A percentile compares a stretch with the other conserved stretches of the same genome.
phyloP scores from a whole-genome alignment of 345 rosid species.

The Lenwebbia sp. region DNA sequence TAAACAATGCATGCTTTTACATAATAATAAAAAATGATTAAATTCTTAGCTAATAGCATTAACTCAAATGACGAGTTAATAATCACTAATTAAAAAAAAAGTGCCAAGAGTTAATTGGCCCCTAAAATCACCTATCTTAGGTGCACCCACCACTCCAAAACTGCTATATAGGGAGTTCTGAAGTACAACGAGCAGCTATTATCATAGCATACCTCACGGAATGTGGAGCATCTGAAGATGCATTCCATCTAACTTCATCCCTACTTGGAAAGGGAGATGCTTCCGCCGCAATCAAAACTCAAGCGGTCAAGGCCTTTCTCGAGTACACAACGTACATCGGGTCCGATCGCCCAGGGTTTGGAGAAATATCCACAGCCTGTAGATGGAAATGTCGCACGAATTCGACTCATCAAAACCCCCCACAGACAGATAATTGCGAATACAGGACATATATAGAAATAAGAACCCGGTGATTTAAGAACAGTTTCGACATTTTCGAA shows the following conservation, averaged over 20 bases:
- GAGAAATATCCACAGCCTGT: conserved; percentile 93
- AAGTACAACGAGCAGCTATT: neutral
- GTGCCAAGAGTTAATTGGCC: neutral
- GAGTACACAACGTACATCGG: conserved; percentile 90
- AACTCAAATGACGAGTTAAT: neutral
- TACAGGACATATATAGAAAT: neutral
- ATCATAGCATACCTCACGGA: neutral
- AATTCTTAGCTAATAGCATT: neutral
- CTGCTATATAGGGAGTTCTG: too few relatives aligned
- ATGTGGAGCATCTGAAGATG: neutral
- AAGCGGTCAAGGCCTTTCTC: conserved; percentile 44
- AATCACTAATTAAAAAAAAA: neutral
- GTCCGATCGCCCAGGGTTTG: conserved; percentile 80
- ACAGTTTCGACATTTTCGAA: neutral
- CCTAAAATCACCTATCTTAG: neutral
- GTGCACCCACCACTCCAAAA: neutral
- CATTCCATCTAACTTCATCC: neutral
- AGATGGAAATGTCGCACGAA: neutral
- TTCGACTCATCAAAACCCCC: neutral
- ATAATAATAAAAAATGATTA: neutral
- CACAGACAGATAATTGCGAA: neutral
- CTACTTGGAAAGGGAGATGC: neutral
- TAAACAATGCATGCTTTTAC: neutral
- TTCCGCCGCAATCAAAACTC: neutral
- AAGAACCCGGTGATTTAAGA: neutral